Percentiles rank a stretch among this genome's conserved stretches.
Evolutionary conservation across 805 yeast species (phyloP).

Genomic region (Pichia eremophila): DNA sequence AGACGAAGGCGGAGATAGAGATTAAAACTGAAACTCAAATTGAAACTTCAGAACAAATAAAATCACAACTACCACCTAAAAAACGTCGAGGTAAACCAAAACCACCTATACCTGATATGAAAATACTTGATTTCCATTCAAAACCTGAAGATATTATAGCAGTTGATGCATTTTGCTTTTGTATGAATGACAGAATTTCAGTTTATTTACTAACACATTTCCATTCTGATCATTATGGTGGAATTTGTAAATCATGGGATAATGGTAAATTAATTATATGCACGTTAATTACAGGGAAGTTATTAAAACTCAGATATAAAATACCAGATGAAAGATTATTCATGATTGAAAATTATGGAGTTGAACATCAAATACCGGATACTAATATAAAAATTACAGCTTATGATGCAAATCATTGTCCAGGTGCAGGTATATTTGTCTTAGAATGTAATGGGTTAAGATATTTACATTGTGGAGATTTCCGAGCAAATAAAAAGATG

Average conservation of each 20-base stretch:
- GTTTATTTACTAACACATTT: constrained; percentile 70
- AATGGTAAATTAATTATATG: constrained; percentile 58
- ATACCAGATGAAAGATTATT: constrained; percentile 36
- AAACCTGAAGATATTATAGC: constrained; percentile 26
- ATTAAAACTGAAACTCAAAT: no score
- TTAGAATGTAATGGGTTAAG: constrained; percentile 40
- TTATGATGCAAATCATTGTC: constrained; percentile 91
- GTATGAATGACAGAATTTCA: constrained; percentile 34
- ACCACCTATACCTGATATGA: constrained; percentile 42
- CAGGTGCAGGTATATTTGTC: constrained; percentile 81
- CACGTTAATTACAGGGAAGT: constrained; percentile 55
- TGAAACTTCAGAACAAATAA: not conserved
- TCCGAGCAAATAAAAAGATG: constrained; percentile 56
- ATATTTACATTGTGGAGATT: constrained; percentile 87
- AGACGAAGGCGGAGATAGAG: no score
- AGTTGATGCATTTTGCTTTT: constrained; percentile 60
- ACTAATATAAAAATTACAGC: constrained; percentile 44
- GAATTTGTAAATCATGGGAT: constrained; percentile 69
- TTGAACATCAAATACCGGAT: constrained; percentile 31
- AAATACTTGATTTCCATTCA: constrained; percentile 35
- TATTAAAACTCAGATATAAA: constrained; percentile 46
- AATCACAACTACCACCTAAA: not conserved
- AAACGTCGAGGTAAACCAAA: not conserved
- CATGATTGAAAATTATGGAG: constrained; percentile 30
- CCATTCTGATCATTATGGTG: constrained; percentile 93